These are phyloP conservation scores for Citrullus colocynthis DNA, from an alignment of 306 rosid genomes.

Conservation along the genomic window DNA sequence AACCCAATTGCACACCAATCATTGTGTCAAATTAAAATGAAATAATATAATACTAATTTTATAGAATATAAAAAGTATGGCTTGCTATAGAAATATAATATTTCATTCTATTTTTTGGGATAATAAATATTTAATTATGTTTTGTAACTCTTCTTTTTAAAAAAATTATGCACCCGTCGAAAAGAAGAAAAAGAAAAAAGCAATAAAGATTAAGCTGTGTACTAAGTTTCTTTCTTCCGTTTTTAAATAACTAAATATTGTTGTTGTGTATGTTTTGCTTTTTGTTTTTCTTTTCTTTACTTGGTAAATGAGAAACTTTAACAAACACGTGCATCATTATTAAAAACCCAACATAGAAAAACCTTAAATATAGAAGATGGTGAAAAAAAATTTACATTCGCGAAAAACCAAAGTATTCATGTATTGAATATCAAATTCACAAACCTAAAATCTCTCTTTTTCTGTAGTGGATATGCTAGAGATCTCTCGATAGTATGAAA, in stretches of 20 bases:
- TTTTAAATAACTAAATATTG: not conserved
- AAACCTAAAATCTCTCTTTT: not conserved
- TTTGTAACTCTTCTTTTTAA: not conserved
- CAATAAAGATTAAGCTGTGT: not conserved
- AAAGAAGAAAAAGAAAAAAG: not conserved
- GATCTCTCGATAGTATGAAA: not conserved
- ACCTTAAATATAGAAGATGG: not conserved
- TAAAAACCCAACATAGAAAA: not conserved
- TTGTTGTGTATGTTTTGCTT: not conserved
- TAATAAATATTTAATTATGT: too few species aligned
- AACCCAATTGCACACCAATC: too few species aligned
- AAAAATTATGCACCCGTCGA: not conserved
- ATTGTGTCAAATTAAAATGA: too few species aligned
- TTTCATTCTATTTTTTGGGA: not conserved
- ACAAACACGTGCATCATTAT: not conserved
- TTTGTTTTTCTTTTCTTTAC: not conserved
- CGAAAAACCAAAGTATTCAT: not conserved
- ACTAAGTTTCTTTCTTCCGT: not conserved
- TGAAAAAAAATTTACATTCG: not conserved
- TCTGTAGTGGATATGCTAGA: not conserved
- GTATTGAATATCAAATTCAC: not conserved
- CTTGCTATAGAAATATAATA: not conserved
- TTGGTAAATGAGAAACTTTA: not conserved
- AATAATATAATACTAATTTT: too few species aligned
- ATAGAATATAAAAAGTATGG: not conserved